These are phyloP conservation scores for Pichia cephalocereana DNA, from an alignment of 805 yeast genomes.

Conservation along the genomic window DNA sequence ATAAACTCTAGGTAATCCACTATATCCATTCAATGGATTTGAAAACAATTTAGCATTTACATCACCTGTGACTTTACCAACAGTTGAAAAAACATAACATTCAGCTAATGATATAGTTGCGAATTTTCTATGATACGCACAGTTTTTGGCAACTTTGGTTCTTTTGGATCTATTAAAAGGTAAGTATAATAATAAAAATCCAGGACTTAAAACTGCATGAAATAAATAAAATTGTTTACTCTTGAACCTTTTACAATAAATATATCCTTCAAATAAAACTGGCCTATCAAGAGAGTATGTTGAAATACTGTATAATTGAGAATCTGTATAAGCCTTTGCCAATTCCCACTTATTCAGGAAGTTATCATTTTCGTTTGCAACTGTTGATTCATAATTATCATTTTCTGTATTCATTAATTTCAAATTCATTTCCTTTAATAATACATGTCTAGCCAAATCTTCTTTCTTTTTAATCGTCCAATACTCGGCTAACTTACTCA, in stretches of 20 bases:
- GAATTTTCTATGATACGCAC: conserved; percentile 40
- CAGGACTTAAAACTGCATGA: conserved; percentile 62
- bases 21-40: conserved; percentile 41
- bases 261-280: conserved; percentile 52
- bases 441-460: conserved; percentile 30
- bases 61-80: conserved; percentile 47
- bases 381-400: conserved; percentile 48
- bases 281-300: conserved; percentile 50
- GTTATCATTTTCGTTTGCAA: conserved; percentile 27
- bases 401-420: conserved; percentile 34
- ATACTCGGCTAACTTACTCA: conserved; percentile 37
- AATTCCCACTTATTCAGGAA: conserved; percentile 40
- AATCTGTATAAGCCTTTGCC: conserved; percentile 44
- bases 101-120: conserved; percentile 52
- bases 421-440: conserved; percentile 37
- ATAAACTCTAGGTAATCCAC: conserved; percentile 61
- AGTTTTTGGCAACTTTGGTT: conserved; percentile 36
- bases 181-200: conserved; percentile 51
- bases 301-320: conserved; percentile 44
- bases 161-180: conserved; percentile 37
- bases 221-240: conserved; percentile 56
- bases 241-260: conserved; percentile 63
- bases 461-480: conserved; percentile 46
- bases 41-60: conserved; percentile 25
- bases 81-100: conserved; percentile 73